Conservation (phyloP, 305 asterid species). For the Fraxinus sp. region DNA sequence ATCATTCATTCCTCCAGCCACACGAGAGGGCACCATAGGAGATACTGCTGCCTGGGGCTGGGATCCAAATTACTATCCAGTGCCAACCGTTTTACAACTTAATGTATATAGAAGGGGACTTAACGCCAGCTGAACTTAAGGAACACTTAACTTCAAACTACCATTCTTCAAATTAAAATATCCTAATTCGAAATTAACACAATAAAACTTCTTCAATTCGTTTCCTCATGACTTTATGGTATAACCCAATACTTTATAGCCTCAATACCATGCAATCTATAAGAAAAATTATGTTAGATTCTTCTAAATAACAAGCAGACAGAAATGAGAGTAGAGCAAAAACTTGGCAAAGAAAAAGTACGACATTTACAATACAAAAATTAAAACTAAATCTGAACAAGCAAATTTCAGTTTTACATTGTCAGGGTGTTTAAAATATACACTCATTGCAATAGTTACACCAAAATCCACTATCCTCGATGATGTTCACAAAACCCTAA, state of each 20-base stretch:
- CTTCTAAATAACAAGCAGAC: conserved; percentile 27
- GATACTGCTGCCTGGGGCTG: conserved; percentile 50
- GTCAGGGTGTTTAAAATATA: conserved; percentile 8
- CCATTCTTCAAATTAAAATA: conserved; percentile 8
- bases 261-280: conserved; percentile 3
- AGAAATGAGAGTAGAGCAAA: conserved; percentile 17
- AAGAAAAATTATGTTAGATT: conserved; percentile 11
- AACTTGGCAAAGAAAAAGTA: conserved; percentile 5
- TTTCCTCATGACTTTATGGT: conserved; percentile 18
- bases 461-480: conserved; percentile 16
- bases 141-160: conserved; percentile 5
- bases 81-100: conserved; percentile 26
- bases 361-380: background rate
- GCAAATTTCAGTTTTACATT: conserved; percentile 8
- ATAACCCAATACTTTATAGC: conserved; percentile 8
- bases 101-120: conserved; percentile 13
- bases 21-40: conserved; percentile 67
- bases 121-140: conserved; percentile 7
- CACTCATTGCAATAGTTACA: conserved; percentile 9
- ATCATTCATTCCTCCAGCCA: conserved; percentile 73
- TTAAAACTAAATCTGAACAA: background rate
- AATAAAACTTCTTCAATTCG: conserved; percentile 12
- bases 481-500: conserved; percentile 44
- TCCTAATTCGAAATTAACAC: conserved; percentile 5
- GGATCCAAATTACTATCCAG: conserved; percentile 50